phyloP scores from a whole-genome alignment of 129 eudicot species.

The Pittosporum tobira region DNA sequence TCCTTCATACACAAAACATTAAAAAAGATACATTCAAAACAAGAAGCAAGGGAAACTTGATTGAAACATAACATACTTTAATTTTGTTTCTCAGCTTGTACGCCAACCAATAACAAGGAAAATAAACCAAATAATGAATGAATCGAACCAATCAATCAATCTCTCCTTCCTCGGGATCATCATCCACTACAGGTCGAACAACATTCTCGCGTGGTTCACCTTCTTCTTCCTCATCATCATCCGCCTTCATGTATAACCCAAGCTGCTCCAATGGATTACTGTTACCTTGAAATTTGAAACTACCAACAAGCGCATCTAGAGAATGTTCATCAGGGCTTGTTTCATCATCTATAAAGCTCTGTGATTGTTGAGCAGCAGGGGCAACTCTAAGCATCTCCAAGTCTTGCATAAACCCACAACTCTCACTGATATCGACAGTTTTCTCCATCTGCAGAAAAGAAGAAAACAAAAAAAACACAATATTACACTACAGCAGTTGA shows the following conservation, averaged over 20 bases:
- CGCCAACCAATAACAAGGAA: background rate
- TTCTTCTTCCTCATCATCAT: slow-evolving; percentile 66
- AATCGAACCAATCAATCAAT: slow-evolving; percentile 37
- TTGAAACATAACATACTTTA: background rate
- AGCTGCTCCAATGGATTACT: slow-evolving; percentile 86
- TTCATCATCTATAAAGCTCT: slow-evolving; percentile 43
- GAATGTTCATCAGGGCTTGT: slow-evolving; percentile 36
- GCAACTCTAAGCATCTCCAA: slow-evolving; percentile 65
- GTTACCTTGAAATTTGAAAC: slow-evolving; percentile 56
- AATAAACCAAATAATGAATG: no score
- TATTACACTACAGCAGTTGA: no score
- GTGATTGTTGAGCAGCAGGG: slow-evolving; percentile 46
- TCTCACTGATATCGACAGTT: slow-evolving; percentile 81
- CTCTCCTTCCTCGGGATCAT: slow-evolving; percentile 71
- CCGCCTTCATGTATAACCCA: slow-evolving; percentile 77
- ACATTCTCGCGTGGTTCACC: slow-evolving; percentile 21
- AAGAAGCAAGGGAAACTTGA: background rate
- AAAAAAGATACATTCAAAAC: background rate
- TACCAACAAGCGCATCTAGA: slow-evolving; percentile 54
- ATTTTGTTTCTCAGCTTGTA: background rate
- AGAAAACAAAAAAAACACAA: background rate
- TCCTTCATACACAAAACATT: background rate
- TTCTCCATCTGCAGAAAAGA: slow-evolving; percentile 62
- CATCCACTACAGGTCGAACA: slow-evolving; percentile 7
- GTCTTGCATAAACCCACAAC: slow-evolving; percentile 59